A percentile compares a stretch with the other conserved stretches of the same genome.
These are phyloP conservation scores for Dimargaris verticillata DNA, from an alignment of 192 early-diverging fungal genomes.

Conservation along the genomic window DNA sequence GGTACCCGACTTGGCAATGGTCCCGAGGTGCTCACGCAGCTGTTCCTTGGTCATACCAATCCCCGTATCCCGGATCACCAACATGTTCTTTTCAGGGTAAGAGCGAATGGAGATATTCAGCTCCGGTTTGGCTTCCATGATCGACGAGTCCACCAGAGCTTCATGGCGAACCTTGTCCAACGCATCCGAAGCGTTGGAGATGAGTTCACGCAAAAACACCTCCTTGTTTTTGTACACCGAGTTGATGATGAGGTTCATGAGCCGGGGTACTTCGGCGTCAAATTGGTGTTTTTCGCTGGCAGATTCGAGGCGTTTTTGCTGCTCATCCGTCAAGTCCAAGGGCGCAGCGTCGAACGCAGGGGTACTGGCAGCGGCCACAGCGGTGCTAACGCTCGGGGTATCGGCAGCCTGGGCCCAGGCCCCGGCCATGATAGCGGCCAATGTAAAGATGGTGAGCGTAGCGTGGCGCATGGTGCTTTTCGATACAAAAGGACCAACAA, in stretches of 20 bases:
- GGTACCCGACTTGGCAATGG: constrained; percentile 96
- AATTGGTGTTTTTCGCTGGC: constrained; percentile 45
- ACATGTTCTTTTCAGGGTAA: constrained; percentile 50
- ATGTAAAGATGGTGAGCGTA: constrained; percentile 7
- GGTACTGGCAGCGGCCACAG: constrained; percentile 3
- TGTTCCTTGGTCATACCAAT: constrained; percentile 89
- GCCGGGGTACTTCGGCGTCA: constrained; percentile 74
- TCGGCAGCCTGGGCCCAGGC: background rate
- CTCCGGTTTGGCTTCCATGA: constrained; percentile 38
- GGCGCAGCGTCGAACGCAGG: background rate
- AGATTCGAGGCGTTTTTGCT: background rate
- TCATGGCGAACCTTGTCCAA: constrained; percentile 83
- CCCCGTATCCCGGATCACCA: constrained; percentile 83
- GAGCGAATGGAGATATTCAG: constrained; percentile 72
- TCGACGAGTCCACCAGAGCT: constrained; percentile 48
- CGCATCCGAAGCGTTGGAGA: constrained; percentile 92
- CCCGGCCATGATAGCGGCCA: constrained; percentile 7
- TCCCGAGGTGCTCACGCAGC: constrained; percentile 82
- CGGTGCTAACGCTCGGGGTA: no score
- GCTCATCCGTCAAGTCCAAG: constrained; percentile 1
- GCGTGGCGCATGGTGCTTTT: constrained; percentile 1
- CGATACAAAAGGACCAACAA: no score
- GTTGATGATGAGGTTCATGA: constrained; percentile 93
- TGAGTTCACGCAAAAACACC: constrained; percentile 92
- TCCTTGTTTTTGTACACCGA: constrained; percentile 90